Base-by-base conservation (phyloP, 139 green algal genomes). In the Nannochloris sp. region DNA sequence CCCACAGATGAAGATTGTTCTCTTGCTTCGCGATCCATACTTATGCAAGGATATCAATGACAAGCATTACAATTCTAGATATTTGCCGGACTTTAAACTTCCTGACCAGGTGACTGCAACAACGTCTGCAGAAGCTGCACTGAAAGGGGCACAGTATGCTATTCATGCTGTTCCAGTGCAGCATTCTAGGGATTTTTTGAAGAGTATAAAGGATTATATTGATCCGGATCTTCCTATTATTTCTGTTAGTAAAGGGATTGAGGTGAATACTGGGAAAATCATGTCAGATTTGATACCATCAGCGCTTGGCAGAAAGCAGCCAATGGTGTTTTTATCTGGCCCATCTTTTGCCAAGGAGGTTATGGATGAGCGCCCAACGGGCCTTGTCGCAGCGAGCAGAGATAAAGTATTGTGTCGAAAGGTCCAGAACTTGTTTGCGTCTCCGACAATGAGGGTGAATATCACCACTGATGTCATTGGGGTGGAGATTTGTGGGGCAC, bases 121-220 rank as follows among this genome's bases (percentile, higher is more conserved):
- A 36, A 91, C 85, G 4, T 69, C 76, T 53, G 67, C 78, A 1
- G 40, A 64, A 4, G 86, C 92, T 45, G 89, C 89, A 13, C 83
- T 95, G 9, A 20, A n/a, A 10, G 86, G 82, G 2, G 86, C 87
- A 13, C 79, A 89, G 50, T 95, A 84, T 57, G 87, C 84, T 17
- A 79, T 99, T 33, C 90, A 96, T 61, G 90, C 93, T 0, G 87
- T 99, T 40, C 93, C 93, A 3, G 92, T 97, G 55, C 93, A 99
- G 79, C 75, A 87, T 68, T 86, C 76, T 6, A 78, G 88, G 2
- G 65, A 63, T 0, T 97, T 97, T 75, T 64, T 97, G 30, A 29
- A 75, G 1, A 44, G 50, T 55, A 77, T 97, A 20, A 86, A 83
- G 63, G 75, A 88, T 25, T 48, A 89, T 53, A 76, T 99, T 28